These are phyloP conservation scores for Gonapodya prolifera DNA, from an alignment of 192 early-diverging fungal genomes.

Conservation along the genomic window DNA sequence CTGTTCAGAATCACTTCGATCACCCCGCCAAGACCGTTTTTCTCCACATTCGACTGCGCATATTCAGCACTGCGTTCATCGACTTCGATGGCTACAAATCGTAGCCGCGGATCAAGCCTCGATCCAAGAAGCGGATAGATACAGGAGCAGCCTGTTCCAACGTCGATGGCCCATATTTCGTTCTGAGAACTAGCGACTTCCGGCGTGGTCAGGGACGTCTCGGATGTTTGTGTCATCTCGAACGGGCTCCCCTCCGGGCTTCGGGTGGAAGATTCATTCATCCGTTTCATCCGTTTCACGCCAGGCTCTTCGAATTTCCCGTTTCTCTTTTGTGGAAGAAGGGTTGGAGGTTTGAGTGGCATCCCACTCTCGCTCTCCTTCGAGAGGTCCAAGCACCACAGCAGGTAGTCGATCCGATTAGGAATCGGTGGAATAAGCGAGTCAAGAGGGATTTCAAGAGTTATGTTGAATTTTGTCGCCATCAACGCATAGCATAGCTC, in stretches of 20 bases:
- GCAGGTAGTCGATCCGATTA: constrained; percentile 12
- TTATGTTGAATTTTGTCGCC: not conserved
- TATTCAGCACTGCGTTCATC: constrained; percentile 42
- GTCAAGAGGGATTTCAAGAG: constrained; percentile 13
- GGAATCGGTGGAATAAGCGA: constrained; percentile 13
- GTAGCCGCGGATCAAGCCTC: constrained; percentile 35
- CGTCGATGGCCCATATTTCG: constrained; percentile 8
- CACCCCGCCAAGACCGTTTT: constrained; percentile 41
- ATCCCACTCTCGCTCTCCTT: not conserved
- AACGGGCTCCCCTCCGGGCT: not conserved
- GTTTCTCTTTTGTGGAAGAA: too few relatives aligned
- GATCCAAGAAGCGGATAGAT: constrained; percentile 80
- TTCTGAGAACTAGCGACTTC: not conserved
- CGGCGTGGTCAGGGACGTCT: not conserved
- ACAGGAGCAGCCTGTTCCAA: constrained; percentile 28
- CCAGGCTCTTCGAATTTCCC: not conserved
- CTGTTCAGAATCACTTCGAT: constrained; percentile 44
- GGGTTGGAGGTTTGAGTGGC: not conserved
- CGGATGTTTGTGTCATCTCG: too few relatives aligned
- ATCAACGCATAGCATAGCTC: constrained; percentile 7
- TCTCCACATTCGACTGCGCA: constrained; percentile 48
- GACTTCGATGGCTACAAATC: constrained; percentile 67
- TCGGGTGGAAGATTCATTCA: not conserved
- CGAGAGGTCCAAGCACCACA: constrained; percentile 8
- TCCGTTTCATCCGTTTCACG: not conserved